Percentiles rank a stretch among this genome's conserved stretches.
phyloP scores from a whole-genome alignment of 73 alveolate genomes.

The Tetrahymena elliotti region DNA sequence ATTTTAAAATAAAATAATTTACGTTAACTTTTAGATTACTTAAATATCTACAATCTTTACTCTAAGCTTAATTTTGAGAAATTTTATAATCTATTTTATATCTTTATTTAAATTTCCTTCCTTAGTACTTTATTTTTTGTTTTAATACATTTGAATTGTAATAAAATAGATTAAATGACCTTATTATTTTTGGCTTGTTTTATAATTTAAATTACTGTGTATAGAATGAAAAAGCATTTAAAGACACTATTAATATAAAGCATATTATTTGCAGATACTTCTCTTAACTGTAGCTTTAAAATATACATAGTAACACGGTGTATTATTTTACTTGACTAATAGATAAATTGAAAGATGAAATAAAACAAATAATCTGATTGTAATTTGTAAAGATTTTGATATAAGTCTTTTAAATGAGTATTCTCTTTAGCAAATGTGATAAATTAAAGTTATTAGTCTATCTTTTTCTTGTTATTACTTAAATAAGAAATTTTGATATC shows the following conservation, averaged over 20 bases:
- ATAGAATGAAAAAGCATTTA: background rate
- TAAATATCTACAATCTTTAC: background rate
- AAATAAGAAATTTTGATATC: background rate
- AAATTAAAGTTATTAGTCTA: background rate
- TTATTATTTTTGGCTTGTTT: background rate
- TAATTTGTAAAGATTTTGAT: background rate
- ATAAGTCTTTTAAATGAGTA: background rate
- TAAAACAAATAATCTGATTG: background rate
- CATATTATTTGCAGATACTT: background rate
- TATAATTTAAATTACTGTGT: too few relatives aligned
- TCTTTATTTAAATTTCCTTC: too few relatives aligned
- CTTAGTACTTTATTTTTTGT: background rate
- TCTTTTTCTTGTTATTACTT: background rate
- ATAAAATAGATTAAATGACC: too few relatives aligned
- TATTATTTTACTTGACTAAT: background rate
- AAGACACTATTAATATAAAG: background rate
- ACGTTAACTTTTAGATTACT: background rate
- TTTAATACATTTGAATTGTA: too few relatives aligned
- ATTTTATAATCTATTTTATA: too few relatives aligned
- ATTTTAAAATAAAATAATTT: too few relatives aligned
- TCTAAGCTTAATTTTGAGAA: background rate
- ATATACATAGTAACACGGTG: background rate
- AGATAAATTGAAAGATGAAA: background rate
- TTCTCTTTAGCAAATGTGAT: background rate
- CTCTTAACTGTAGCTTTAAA: background rate